phyloP scores from a whole-genome alignment of 2,329 filamentous ascomycete species.

The Fusarium begoniae region DNA sequence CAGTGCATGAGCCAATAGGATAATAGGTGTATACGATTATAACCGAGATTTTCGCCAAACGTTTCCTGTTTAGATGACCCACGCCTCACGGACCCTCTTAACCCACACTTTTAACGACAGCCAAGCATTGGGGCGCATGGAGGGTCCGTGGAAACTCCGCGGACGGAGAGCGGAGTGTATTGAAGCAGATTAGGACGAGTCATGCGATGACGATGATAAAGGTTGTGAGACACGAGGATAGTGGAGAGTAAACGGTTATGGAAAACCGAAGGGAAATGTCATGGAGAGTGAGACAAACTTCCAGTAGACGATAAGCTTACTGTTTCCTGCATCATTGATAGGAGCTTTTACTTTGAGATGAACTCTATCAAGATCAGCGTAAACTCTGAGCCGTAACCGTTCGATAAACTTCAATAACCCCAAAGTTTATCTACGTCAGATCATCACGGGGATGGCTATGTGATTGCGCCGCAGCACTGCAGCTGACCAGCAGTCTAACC shows the following conservation, averaged over 20 bases:
- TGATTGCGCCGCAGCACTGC: not conserved
- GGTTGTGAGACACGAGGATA: not conserved
- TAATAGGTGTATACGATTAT: not conserved
- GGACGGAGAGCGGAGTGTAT: not conserved
- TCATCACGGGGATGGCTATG: not conserved
- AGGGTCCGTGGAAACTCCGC: not conserved
- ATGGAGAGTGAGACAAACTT: accelerated
- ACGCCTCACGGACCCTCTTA: not conserved
- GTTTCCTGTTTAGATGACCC: not conserved
- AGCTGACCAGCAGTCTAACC: not conserved
- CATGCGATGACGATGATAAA: not conserved
- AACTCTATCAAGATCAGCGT: accelerated
- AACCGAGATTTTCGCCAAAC: not conserved
- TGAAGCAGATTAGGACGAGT: not conserved
- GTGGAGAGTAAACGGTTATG: accelerated
- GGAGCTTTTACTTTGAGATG: accelerated
- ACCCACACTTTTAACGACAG: not conserved
- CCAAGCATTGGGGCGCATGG: not conserved
- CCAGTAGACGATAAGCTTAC: not conserved
- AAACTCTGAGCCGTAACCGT: not conserved
- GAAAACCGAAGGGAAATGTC: not conserved
- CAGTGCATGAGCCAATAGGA: not conserved
- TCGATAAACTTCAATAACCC: too few relatives aligned
- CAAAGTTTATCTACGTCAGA: not conserved
- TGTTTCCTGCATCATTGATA: not conserved